Evolutionary conservation across 1,284 basidiomycete genomes (phyloP).

Genomic region (Entoloma clypeatum): DNA sequence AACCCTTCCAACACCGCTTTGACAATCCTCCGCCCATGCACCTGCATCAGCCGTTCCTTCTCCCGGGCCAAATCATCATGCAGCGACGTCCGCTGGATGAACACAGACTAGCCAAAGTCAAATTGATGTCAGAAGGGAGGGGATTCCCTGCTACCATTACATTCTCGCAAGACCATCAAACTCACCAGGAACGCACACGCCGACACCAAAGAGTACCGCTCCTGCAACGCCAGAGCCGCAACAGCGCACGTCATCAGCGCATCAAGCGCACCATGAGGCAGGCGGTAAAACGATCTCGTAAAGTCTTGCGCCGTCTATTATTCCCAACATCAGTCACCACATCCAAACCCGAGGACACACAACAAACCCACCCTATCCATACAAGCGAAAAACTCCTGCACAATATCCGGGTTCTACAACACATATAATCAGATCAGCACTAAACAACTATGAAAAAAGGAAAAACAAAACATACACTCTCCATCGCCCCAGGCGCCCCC

Average conservation of each 20-base stretch:
- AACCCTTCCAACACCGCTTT: constrained; percentile 73
- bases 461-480: constrained; percentile 47
- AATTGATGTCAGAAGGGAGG: constrained; percentile 11
- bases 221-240: constrained; percentile 70
- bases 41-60: constrained; percentile 47
- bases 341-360: constrained; percentile 1
- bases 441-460: background rate
- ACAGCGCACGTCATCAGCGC: constrained; percentile 72
- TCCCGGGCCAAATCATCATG: constrained; percentile 50
- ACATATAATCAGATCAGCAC: constrained; percentile 3
- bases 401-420: constrained; percentile 78
- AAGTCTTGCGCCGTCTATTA: constrained; percentile 71
- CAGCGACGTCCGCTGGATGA: constrained; percentile 59
- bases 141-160: too few species aligned
- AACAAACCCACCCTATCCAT: constrained; percentile 56
- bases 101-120: constrained; percentile 40
- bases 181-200: constrained; percentile 80
- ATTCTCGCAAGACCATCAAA: too few species aligned
- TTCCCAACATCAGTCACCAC: constrained; percentile 3
- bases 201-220: constrained; percentile 82
- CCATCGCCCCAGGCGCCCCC: constrained; percentile 61
- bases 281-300: constrained; percentile 61
- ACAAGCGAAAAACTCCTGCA: constrained; percentile 83
- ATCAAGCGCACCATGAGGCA: constrained; percentile 65
- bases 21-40: constrained; percentile 69